Conservation (phyloP, 1,139 yeast species). For the Hansenula sp. region DNA sequence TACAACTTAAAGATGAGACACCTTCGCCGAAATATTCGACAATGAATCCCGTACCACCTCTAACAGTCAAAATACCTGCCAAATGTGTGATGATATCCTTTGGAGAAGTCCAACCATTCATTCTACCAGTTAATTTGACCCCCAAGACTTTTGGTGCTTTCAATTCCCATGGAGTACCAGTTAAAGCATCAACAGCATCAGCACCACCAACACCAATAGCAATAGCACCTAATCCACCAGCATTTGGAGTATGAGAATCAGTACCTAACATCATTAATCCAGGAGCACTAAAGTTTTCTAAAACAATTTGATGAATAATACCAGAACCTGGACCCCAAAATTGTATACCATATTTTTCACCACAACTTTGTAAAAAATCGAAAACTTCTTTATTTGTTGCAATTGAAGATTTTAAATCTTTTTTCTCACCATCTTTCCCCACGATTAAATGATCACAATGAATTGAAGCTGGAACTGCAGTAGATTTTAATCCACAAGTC, state of each 20-base stretch:
- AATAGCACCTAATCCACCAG: conserved; percentile 95
- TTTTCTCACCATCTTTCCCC: conserved; percentile 86
- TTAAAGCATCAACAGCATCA: conserved; percentile 94
- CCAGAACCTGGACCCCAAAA: conserved; percentile 99
- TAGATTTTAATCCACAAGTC: conserved; percentile 86
- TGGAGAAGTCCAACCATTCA: conserved; percentile 93
- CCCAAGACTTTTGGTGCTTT: conserved; percentile 94
- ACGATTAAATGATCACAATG: conserved; percentile 98
- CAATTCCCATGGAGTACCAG: conserved; percentile 99
- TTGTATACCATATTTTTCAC: conserved; percentile 89
- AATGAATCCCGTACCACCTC: conserved; percentile 97
- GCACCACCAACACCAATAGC: conserved; percentile 99
- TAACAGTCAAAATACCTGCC: conserved; percentile 87
- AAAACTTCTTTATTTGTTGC: conserved; percentile 90
- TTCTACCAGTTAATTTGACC: conserved; percentile 81
- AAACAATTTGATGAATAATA: conserved; percentile 93
- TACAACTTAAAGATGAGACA: conserved; percentile 78
- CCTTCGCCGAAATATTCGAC: conserved; percentile 97
- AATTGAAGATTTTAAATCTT: conserved; percentile 71
- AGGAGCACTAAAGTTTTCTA: conserved; percentile 93
- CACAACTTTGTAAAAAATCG: conserved; percentile 87
- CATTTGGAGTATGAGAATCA: conserved; percentile 93
- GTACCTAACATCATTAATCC: conserved; percentile 60
- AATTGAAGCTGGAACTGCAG: conserved; percentile 91
- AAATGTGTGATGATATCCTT: conserved; percentile 90